Evolutionary conservation across 306 rosid species (phyloP).

Genomic region (Dalbergia cochinchinensis): DNA sequence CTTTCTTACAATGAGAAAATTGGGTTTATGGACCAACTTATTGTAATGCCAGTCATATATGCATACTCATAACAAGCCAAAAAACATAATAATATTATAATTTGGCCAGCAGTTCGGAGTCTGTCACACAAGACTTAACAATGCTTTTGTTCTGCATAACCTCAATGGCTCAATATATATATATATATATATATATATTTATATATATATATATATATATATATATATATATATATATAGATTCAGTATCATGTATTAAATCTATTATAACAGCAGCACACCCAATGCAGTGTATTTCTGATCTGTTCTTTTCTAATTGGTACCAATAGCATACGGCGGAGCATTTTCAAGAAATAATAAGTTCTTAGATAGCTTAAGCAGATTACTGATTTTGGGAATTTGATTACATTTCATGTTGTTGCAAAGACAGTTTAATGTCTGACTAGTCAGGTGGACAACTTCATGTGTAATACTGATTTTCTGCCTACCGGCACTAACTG

Average conservation of each 20-base stretch:
- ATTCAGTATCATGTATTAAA: neutral
- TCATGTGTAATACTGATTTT: slow-evolving; percentile 15
- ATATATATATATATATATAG: neutral
- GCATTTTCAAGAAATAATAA: neutral
- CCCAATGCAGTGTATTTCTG: neutral
- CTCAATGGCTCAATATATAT: too few species aligned
- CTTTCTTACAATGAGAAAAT: neutral
- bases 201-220: neutral
- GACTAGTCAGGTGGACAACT: slow-evolving; percentile 5
- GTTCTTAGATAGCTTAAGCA: slow-evolving; percentile 4
- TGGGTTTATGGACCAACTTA: neutral
- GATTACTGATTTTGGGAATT: neutral
- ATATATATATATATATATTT: neutral
- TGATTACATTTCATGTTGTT: neutral
- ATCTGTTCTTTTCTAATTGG: neutral
- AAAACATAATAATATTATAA: neutral
- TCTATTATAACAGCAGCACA: neutral
- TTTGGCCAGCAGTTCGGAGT: neutral
- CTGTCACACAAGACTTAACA: neutral
- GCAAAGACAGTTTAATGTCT: slow-evolving; percentile 1
- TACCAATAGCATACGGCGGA: neutral
- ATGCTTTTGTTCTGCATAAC: neutral
- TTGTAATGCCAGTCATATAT: neutral
- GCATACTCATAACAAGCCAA: neutral
- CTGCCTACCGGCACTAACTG: neutral